Evolutionary conservation across 139 green algal species (phyloP), one percentile per base, ranked within the genome.

Genomic region (Tetratostichococcus sp.): DNA sequence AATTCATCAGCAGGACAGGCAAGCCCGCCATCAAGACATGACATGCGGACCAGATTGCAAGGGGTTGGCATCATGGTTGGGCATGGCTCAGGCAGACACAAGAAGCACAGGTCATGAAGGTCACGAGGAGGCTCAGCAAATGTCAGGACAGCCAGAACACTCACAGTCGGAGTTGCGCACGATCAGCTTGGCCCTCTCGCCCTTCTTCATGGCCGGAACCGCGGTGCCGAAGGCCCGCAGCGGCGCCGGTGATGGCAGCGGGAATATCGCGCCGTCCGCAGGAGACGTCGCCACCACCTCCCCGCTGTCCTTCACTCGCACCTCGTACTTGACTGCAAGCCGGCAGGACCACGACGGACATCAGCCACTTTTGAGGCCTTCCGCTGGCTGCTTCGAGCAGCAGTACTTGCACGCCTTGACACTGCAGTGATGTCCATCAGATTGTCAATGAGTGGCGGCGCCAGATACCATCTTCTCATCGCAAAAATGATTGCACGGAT

Each of bases 201-300:
- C 87, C 43, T 86, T 79, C 83, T 94, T 95, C 93, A 97, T 97
- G 0, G 79, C 91, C 69, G 80, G 88, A 4, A 94, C 72, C 5
- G 88, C 90, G 8, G 80, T 59, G 16, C 17, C 62, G 22, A 95
- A 22, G 6, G 83, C 86, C 31, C 69, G 22, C 59, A 79, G 31
- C 69, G 67, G 67, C 35, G 42, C n/a, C 69, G 16, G 28, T 30
- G 85, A 72, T 26, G 33, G 30, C 62, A 92, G 67, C 0, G 62
- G 62, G 74, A 95, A 95, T 59, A 90, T 79, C 30, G 74, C 75
- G 1, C 89, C 86, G 39, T 80, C 75, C 26, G 93, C 87, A 0
- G 75, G 34, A 8, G 75, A 79, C 32, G 84, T 35, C 67, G 78
- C 69, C 30, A 94, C 79, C 17, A 77, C 68, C 17, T 67, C 62